Evolutionary conservation across 192 early-diverging fungal species (phyloP).

Genomic region (Mortierella alpina): DNA sequence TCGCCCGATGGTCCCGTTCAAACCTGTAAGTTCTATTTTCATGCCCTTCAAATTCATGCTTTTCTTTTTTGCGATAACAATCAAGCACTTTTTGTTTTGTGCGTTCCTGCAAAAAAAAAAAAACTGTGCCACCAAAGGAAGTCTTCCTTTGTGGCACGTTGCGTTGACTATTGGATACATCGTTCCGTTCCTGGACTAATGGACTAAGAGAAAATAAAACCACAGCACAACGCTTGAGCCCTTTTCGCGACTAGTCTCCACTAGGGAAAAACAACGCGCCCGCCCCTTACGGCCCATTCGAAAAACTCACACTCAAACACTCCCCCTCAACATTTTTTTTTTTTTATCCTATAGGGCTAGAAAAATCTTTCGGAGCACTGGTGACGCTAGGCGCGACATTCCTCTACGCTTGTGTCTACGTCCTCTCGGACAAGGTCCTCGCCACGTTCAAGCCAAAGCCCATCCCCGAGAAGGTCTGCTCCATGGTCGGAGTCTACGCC

Average conservation of each 20-base stretch:
- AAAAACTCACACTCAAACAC: background rate
- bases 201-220: background rate
- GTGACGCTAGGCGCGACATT: slow-evolving; percentile 65
- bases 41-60: too few relatives aligned
- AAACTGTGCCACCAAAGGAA: background rate
- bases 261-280: background rate
- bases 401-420: slow-evolving; percentile 69
- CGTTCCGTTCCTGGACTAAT: too few relatives aligned
- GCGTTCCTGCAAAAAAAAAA: background rate
- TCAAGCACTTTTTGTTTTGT: background rate
- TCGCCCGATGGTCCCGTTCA: slow-evolving; percentile 45
- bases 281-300: background rate
- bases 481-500: slow-evolving; percentile 59
- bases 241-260: background rate
- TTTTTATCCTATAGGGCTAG: slow-evolving; percentile 4
- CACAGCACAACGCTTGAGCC: background rate
- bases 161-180: background rate
- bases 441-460: slow-evolving; percentile 55
- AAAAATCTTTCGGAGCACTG: slow-evolving; percentile 61
- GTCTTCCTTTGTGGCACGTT: slow-evolving; percentile 15
- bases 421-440: slow-evolving; percentile 63
- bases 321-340: background rate
- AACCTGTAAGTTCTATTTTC: slow-evolving; percentile 25
- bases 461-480: slow-evolving; percentile 63
- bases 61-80: too few relatives aligned